Percentiles rank a stretch among this genome's conserved stretches.
Evolutionary conservation across 441 rosid species (phyloP).

Genomic region (Eruca vesicaria): DNA sequence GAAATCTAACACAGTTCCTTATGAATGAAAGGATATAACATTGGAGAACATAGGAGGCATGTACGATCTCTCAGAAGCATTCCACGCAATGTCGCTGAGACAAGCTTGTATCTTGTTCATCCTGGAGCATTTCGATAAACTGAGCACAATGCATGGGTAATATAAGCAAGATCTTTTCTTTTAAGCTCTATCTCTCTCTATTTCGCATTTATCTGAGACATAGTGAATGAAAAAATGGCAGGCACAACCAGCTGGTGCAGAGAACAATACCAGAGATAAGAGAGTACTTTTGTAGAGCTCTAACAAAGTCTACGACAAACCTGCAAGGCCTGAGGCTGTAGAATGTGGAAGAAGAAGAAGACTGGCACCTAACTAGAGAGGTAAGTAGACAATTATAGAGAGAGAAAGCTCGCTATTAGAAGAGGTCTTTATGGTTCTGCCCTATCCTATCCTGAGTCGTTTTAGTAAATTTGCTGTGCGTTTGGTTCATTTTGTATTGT

Average conservation of each 20-base stretch:
- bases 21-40: conserved; percentile 67
- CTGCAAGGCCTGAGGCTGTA: conserved; percentile 55
- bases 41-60: conserved; percentile 86
- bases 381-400: conserved; percentile 32
- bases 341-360: conserved; percentile 32
- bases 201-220: not conserved
- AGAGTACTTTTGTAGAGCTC: conserved; percentile 73
- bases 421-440: conserved; percentile 30
- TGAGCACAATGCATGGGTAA: conserved; percentile 80
- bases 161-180: not conserved
- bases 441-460: conserved; percentile 15
- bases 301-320: conserved; percentile 65
- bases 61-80: conserved; percentile 99
- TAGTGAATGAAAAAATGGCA: conserved; percentile 44
- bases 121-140: conserved; percentile 85
- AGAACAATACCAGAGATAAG: conserved; percentile 81
- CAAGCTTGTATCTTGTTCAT: conserved; percentile 90
- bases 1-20: conserved; percentile 8
- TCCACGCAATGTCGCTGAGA: conserved; percentile 88
- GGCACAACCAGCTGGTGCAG: conserved; percentile 81
- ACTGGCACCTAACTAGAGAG: conserved; percentile 30
- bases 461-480: conserved; percentile 14
- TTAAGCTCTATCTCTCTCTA: not conserved
- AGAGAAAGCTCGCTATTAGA: conserved; percentile 22
- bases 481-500: conserved; percentile 17